Base-by-base conservation (phyloP, 2,329 filamentous ascomycete genomes). In the Cladophialophora exuberans region DNA sequence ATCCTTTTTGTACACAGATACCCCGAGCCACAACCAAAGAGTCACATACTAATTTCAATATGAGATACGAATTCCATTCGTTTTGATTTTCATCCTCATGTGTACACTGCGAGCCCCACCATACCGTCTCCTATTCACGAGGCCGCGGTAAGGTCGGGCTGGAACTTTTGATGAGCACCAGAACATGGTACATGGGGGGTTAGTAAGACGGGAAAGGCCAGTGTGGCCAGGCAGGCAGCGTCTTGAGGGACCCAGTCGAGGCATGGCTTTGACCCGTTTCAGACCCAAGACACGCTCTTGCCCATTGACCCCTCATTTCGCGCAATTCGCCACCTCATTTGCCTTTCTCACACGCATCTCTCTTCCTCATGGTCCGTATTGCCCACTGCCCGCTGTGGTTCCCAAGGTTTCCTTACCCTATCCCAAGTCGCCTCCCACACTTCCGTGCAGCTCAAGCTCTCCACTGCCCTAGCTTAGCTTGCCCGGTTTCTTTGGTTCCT, bases 291-390 rank as follows among this genome's bases (percentile, higher is more conserved):
- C 26, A 13, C n/a, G 25, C 13, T 22, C 18, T 45, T 22, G 15
- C 17, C 49, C 28, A n/a, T n/a, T n/a, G 18, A 26, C 39, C 35
- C 28, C 43, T 45, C 46, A 41, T 46, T 47, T 53, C 54, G 50
- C n/a, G n/a, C 42, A 57, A 57, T 47, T 49, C 42, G 54, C 54
- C 54, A 57, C 54, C 23, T 10, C 26, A 13, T 30, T 36, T 23
- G 23, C 30, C 43, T 28, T 42, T 26, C 23, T 33, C 22, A 9
- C n/a, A n/a, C 17, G 6, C 15, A 22, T 17, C 13, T 31, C 30
- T 20, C 25, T 13, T 20, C 13, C n/a, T 9, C n/a, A 28, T 28
- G n/a, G n/a, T n/a, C n/a, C n/a, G n/a, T n/a, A n/a, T n/a, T n/a
- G n/a, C 35, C 20, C 36, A 36, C 33, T 42, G 5, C 6, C 6